A percentile compares a stretch with the other conserved stretches of the same genome.
phyloP scores from a whole-genome alignment of 2,329 filamentous ascomycete genomes.

The Colletotrichum lini region DNA sequence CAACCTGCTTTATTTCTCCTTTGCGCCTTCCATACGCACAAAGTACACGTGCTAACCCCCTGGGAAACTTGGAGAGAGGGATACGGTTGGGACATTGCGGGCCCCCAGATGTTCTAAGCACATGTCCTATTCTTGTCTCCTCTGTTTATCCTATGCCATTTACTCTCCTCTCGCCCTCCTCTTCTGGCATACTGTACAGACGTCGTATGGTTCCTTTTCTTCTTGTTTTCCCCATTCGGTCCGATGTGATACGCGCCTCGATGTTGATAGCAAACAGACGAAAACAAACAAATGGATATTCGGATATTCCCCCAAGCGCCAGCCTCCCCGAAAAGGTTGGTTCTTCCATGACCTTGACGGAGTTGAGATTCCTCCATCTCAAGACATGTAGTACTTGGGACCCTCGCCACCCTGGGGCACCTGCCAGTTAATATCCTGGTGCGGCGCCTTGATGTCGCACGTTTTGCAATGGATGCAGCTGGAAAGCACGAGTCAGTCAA shows the following conservation, averaged over 20 bases:
- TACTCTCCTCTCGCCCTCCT: background rate
- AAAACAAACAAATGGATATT: background rate
- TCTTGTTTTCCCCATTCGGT: background rate
- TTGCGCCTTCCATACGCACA: background rate
- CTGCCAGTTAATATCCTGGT: constrained; percentile 97
- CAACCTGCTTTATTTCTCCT: background rate
- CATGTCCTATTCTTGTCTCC: background rate
- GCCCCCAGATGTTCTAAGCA: background rate
- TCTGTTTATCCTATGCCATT: background rate
- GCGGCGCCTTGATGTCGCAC: constrained; percentile 97
- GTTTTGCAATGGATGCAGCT: constrained; percentile 99
- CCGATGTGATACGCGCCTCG: background rate
- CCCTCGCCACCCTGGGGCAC: constrained; percentile 92
- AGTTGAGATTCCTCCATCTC: background rate
- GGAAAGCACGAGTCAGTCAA: constrained; percentile 29
- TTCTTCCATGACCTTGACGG: no score
- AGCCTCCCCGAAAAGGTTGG: background rate
- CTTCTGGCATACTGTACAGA: background rate
- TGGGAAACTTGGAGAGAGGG: no score
- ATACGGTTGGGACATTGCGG: background rate
- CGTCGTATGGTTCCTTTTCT: background rate
- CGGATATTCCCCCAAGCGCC: background rate
- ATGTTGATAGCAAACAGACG: background rate
- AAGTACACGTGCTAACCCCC: background rate
- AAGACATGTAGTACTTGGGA: constrained; percentile 81